Conservation (phyloP, 1,139 yeast species). For the Entelexis sorbosivorans region DNA sequence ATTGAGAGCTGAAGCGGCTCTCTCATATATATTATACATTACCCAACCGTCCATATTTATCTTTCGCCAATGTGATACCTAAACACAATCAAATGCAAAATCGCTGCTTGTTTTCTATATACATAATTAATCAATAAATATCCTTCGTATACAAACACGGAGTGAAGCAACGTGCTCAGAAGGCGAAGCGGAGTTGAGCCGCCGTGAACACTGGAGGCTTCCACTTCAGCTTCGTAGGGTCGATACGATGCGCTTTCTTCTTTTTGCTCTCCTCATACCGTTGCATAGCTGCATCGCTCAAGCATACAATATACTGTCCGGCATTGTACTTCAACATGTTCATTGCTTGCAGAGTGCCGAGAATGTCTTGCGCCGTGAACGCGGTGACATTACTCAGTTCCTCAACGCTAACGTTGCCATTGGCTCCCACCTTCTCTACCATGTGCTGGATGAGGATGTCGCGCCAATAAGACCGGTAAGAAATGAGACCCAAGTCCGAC, state of each 20-base stretch:
- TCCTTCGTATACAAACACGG: too few relatives aligned
- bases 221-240: conserved; percentile 68
- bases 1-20: background rate
- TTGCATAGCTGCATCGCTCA: conserved; percentile 72
- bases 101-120: background rate
- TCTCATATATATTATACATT: too few relatives aligned
- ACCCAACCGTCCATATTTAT: background rate
- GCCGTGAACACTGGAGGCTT: conserved; percentile 95
- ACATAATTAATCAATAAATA: conserved; percentile 1
- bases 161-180: too few relatives aligned
- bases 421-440: conserved; percentile 40
- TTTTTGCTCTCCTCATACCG: conserved; percentile 63
- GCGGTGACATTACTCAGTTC: conserved; percentile 79
- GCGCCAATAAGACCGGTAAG: conserved; percentile 95
- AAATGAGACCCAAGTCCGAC: conserved; percentile 82
- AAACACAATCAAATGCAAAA: too few relatives aligned
- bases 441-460: conserved; percentile 70
- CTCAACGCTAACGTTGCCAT: conserved; percentile 70
- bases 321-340: conserved; percentile 85
- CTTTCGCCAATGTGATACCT: background rate
- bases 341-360: conserved; percentile 84
- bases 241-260: conserved; percentile 69
- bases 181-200: conserved; percentile 68
- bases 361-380: conserved; percentile 92
- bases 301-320: conserved; percentile 88